Evolutionary conservation across 2,329 filamentous ascomycete species (phyloP), one percentile per base, ranked within the genome.

Genomic region (Calonectria hongkongensis): DNA sequence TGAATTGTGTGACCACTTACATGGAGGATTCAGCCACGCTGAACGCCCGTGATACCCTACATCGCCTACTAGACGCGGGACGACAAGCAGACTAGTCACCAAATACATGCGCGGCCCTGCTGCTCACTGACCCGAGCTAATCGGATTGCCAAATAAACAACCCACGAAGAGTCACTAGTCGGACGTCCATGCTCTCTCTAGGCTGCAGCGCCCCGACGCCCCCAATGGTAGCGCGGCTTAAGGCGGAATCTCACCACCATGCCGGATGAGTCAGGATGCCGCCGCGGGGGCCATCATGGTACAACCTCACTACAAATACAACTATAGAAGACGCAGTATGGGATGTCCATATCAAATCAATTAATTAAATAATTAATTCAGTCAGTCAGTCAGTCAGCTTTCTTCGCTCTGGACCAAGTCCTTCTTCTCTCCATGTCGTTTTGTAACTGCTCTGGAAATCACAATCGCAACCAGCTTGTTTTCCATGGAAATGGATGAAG

Each of bases 241-340:
- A 51, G 60, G 39, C 48, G 56, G 21, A 68, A 66, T 58, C 56
- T 54, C 25, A 70, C 58, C 25, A 41, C 15, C 9, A 45, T 51
- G 54, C 65, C 68, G 65, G n/a, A 50, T 76, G 70, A 73, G 66
- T 72, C 74, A 71, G 43, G 47, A 16, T 41, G 45, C 21, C 36
- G 27, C 28, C 30, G 36, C 51, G 51, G 27, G 8, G 54, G 41
- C 39, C 33, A 68, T 56, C 33, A 65, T n/a, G 30, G 15, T 13
- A 41, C 8, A 25, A 30, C 30, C 30, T 41, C 18, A 39, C 25
- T 70, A 66, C 50, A 70, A 66, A 66, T 65, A 60, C 27, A 21
- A 21, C 33, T n/a, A 16, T 18, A 13, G 10, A 50, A n/a, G 10
- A 47, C 18, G 58, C 18, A n/a, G 18, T 10, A 63, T 30, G 18